A percentile compares a stretch with the other conserved stretches of the same genome.
Evolutionary conservation across 768 basidiomycete species (phyloP).

Genomic region (Russula sp.): DNA sequence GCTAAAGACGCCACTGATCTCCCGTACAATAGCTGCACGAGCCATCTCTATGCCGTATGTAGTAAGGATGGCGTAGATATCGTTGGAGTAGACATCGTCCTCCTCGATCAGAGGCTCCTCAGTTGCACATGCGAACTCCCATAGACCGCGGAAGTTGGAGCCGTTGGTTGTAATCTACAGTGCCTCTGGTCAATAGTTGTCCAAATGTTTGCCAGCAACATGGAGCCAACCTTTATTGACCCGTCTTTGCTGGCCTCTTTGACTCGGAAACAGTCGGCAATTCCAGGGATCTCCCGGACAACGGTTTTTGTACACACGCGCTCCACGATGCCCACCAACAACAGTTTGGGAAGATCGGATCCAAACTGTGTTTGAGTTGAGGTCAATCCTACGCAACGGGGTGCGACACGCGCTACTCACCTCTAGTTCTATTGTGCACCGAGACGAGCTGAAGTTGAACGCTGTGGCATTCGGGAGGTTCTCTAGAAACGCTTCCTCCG

Average conservation of each 20-base stretch:
- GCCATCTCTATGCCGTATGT: slow-evolving; percentile 98
- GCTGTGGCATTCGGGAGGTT: slow-evolving; percentile 59
- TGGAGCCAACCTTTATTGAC: slow-evolving; percentile 41
- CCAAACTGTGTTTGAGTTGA: slow-evolving; percentile 55
- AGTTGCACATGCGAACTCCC: slow-evolving; percentile 55
- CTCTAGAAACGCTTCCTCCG: slow-evolving; percentile 48
- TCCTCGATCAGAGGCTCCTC: slow-evolving; percentile 56
- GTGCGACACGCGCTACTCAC: slow-evolving; percentile 39
- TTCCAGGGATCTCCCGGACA: slow-evolving; percentile 84
- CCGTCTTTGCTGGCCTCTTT: slow-evolving; percentile 55
- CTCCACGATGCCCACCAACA: slow-evolving; percentile 92
- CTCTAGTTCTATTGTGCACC: slow-evolving; percentile 78
- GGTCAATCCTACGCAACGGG: neutral
- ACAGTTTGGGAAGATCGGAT: slow-evolving; percentile 83
- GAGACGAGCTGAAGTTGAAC: slow-evolving; percentile 62
- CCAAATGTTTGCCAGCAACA: neutral
- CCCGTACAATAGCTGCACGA: slow-evolving; percentile 80
- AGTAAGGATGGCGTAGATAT: slow-evolving; percentile 84
- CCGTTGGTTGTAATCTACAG: slow-evolving; percentile 80
- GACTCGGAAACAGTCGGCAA: slow-evolving; percentile 78
- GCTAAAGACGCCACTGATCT: slow-evolving; percentile 87
- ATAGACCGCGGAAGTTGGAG: slow-evolving; percentile 86
- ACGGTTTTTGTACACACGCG: slow-evolving; percentile 77
- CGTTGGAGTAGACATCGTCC: slow-evolving; percentile 85
- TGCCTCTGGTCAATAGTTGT: neutral